Base-by-base conservation (phyloP, 306 rosid species). In the Senna siamea region DNA sequence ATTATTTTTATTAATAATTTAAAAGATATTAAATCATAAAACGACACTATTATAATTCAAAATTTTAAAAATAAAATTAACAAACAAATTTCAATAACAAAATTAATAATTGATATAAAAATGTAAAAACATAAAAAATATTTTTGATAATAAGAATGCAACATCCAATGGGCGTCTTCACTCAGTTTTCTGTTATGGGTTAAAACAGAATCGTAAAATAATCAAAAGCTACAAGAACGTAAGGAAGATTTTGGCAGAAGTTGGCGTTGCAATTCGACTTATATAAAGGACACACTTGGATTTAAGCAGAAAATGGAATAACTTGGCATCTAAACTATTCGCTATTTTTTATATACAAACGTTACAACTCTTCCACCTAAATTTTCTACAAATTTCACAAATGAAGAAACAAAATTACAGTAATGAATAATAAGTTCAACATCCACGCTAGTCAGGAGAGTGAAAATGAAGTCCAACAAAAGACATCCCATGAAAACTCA, bases 311-410 rank as follows among this genome's bases (percentile, higher is more conserved):
- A 75, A 75, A 88, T 80, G 84, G 76, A 83, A 92, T 66, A 79
- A 66, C 90, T 86, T 46, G 51, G 51, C 69, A 10, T 85, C 84
- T 84, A 78, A 86, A 80, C 85, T 77, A 82, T 77, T n/a, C 46
- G 63, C 88, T 80, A 77, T 80, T 66, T 80, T 66, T 41, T 90
- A 88, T 95, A 75, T 88, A 95, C 99, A 95, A 72, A 76, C 37
- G 87, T 85, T 89, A 85, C 90, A 90, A 75, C 79, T 78, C 78
- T 59, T 47, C 73, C 70, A 52, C 77, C 88, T 69, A 75, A 77
- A 52, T 77, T 80, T 76, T 74, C 86, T 73, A 76, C 81, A 83
- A 76, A 75, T 78, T 80, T 79, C 88, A 88, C 88, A 83, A 65
- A 83, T 17, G 88, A 70, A 58, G 78, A 79, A 65, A 70, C 7